Percentiles rank a stretch among this genome's conserved stretches.
Conservation (phyloP, 2,329 filamentous ascomycete genomes). For the Cadophora sp. region DNA sequence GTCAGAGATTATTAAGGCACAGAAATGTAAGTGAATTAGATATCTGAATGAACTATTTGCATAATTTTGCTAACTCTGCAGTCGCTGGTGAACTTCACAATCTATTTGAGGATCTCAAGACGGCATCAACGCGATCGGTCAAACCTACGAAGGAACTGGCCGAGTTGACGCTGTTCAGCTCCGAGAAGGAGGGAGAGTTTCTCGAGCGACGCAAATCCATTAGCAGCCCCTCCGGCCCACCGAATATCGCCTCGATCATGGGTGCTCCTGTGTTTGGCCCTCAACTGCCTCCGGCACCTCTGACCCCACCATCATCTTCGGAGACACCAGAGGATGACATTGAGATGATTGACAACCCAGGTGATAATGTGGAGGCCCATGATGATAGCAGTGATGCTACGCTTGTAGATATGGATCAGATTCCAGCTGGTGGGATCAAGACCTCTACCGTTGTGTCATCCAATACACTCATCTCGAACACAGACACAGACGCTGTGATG, state of each 20-base stretch:
- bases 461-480: background rate
- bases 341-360: slow-evolving; percentile 43
- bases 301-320: slow-evolving; percentile 26
- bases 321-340: slow-evolving; percentile 37
- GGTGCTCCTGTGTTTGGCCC: slow-evolving; percentile 39
- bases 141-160: slow-evolving; percentile 79
- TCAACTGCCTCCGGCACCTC: slow-evolving; percentile 36
- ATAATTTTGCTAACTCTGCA: slow-evolving; percentile 49
- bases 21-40: slow-evolving; percentile 70
- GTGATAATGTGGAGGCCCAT: slow-evolving; percentile 35
- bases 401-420: slow-evolving; percentile 44
- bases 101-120: slow-evolving; percentile 75
- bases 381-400: slow-evolving; percentile 48
- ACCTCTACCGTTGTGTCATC: background rate
- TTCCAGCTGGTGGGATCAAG: background rate
- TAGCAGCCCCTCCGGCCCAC: slow-evolving; percentile 44
- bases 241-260: slow-evolving; percentile 36
- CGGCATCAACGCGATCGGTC: slow-evolving; percentile 65
- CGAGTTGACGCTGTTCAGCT: slow-evolving; percentile 75
- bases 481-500: slow-evolving; percentile 40
- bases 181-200: slow-evolving; percentile 59
- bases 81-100: slow-evolving; percentile 76
- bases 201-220: slow-evolving; percentile 51
- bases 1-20: slow-evolving; percentile 64
- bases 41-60: slow-evolving; percentile 24